phyloP scores from a whole-genome alignment of 352 stramenopile species.

The Globisporangium alternatum region DNA sequence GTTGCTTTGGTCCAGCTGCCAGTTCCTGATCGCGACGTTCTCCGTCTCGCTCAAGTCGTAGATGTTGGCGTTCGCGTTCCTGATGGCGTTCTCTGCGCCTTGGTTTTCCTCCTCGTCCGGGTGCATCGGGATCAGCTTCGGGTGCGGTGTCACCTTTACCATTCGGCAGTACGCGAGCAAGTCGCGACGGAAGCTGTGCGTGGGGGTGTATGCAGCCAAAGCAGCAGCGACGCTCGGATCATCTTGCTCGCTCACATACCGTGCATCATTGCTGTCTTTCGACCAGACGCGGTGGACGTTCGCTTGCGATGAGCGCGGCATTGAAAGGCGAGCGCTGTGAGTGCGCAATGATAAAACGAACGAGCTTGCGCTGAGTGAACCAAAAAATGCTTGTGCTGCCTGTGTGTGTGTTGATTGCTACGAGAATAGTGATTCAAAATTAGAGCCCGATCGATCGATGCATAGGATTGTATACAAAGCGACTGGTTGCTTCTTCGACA shows the following conservation, averaged over 20 bases:
- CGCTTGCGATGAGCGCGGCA: conserved; percentile 6
- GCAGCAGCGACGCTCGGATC: conserved; percentile 17
- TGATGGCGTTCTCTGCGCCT: conserved; percentile 22
- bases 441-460: not conserved
- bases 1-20: conserved; percentile 62
- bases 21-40: conserved; percentile 53
- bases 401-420: not conserved
- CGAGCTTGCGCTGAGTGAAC: not conserved
- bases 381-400: not conserved
- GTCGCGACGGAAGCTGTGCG: conserved; percentile 55
- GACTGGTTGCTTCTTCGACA: not conserved
- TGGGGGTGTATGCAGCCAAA: conserved; percentile 21
- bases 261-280: conserved; percentile 39
- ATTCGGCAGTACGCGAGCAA: conserved; percentile 60
- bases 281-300: conserved; percentile 38
- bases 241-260: conserved; percentile 18
- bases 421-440: not conserved
- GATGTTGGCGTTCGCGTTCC: conserved; percentile 11
- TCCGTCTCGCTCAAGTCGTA: conserved; percentile 70
- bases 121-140: conserved; percentile 59
- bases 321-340: not conserved
- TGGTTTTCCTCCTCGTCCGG: conserved; percentile 55
- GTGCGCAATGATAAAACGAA: not conserved
- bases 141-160: conserved; percentile 51
- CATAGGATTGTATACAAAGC: not conserved